Evolutionary conservation across 192 early-diverging fungal genomes (phyloP).

Genomic region (Backusella macrospora): DNA sequence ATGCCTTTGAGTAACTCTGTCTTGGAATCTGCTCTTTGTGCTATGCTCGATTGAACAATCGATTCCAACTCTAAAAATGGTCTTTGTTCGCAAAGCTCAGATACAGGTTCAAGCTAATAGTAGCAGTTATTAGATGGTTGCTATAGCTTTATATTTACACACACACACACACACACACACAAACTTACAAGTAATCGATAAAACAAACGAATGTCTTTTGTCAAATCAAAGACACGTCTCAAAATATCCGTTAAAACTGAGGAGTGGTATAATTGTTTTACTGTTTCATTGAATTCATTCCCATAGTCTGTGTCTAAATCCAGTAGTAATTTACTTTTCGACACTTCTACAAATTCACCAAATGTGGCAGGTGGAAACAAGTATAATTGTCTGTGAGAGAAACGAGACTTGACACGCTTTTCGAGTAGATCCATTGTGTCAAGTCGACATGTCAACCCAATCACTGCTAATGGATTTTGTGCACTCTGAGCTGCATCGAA

Average conservation of each 20-base stretch:
- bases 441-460: conserved; percentile 82
- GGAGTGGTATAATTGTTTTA: conserved; percentile 50
- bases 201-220: conserved; percentile 59
- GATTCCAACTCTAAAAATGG: conserved; percentile 44
- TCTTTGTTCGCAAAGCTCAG: conserved; percentile 28
- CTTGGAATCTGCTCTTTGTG: conserved; percentile 54
- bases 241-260: conserved; percentile 44
- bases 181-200: conserved; percentile 55
- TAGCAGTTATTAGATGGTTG: neutral
- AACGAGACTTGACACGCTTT: conserved; percentile 94
- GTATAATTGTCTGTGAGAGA: conserved; percentile 85
- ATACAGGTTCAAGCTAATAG: conserved; percentile 50
- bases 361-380: conserved; percentile 60
- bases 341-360: conserved; percentile 61
- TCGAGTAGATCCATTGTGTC: conserved; percentile 86
- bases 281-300: conserved; percentile 51
- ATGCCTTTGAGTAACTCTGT: conserved; percentile 64
- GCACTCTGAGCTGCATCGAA: conserved; percentile 89
- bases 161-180: neutral
- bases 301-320: conserved; percentile 31
- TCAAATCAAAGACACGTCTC: conserved; percentile 59
- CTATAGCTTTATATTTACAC: too few relatives aligned
- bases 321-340: conserved; percentile 52
- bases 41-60: conserved; percentile 44
- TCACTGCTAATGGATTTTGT: conserved; percentile 81